phyloP scores from a whole-genome alignment of 179 eudicot genomes.

The Carnegiea gigantea region DNA sequence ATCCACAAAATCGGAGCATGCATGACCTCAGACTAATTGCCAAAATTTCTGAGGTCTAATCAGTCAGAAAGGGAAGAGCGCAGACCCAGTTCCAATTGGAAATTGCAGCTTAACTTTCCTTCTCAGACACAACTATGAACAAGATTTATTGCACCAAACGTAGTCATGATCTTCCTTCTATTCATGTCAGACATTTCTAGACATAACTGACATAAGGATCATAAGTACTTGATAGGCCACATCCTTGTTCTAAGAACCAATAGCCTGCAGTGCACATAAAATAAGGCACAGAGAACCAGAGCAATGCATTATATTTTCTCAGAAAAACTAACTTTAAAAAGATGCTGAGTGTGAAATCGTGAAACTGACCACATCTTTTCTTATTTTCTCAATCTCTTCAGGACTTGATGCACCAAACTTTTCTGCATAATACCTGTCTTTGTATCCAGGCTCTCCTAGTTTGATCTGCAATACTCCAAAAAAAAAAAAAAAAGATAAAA shows the following conservation, averaged over 20 bases:
- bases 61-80: neutral
- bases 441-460: conserved; percentile 93
- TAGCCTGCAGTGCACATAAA: neutral
- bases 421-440: conserved; percentile 89
- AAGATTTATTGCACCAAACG: conserved; percentile 8
- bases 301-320: conserved; percentile 9
- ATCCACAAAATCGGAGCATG: too few species aligned
- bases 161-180: neutral
- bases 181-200: neutral
- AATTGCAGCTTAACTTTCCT: neutral
- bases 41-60: neutral
- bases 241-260: neutral
- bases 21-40: neutral
- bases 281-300: neutral
- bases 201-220: neutral
- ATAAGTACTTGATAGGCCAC: neutral
- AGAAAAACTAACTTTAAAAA: neutral
- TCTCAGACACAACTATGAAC: neutral
- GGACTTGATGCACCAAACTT: conserved; percentile 67
- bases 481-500: neutral
- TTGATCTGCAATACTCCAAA: conserved; percentile 56
- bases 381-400: conserved; percentile 59
- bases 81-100: neutral
- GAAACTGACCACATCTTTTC: conserved; percentile 60
- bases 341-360: neutral